Evolutionary conservation across 257 asterid species (phyloP).

Genomic region (Jaltomata sinuosa): DNA sequence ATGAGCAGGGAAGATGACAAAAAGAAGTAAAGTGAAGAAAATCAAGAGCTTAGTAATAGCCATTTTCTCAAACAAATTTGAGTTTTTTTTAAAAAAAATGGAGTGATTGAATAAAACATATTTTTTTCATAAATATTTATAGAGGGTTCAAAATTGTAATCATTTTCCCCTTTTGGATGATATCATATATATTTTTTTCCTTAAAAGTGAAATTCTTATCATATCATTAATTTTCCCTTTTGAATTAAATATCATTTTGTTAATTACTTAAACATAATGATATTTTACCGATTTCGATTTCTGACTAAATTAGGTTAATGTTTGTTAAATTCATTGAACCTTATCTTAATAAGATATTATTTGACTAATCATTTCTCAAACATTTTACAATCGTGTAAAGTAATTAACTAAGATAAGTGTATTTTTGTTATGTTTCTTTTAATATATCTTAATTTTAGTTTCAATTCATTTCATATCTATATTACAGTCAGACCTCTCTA

Average conservation of each 20-base stretch:
- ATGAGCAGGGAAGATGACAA: neutral
- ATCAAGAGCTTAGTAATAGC: neutral
- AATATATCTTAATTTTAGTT: neutral
- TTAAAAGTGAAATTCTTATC: too few relatives aligned
- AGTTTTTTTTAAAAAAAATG: neutral
- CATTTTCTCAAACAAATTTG: neutral
- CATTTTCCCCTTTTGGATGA: neutral
- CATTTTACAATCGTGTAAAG: too few relatives aligned
- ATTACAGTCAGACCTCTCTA: too few relatives aligned
- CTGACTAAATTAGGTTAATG: too few relatives aligned
- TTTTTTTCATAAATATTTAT: neutral
- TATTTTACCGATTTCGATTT: too few relatives aligned
- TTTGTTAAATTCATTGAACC: too few relatives aligned
- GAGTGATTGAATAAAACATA: neutral
- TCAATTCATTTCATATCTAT: too few relatives aligned
- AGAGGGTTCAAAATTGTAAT: neutral
- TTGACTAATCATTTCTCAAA: too few relatives aligned
- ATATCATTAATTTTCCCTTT: too few relatives aligned
- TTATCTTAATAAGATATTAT: too few relatives aligned
- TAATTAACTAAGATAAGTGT: too few relatives aligned
- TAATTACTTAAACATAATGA: neutral
- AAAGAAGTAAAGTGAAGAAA: neutral
- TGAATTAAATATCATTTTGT: neutral
- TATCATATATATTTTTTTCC: too few relatives aligned
- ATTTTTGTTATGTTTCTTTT: neutral